A percentile compares a stretch with the other conserved stretches of the same genome.
Evolutionary conservation across 257 asterid genomes (phyloP).

Genomic region (Solanum lignicaule): DNA sequence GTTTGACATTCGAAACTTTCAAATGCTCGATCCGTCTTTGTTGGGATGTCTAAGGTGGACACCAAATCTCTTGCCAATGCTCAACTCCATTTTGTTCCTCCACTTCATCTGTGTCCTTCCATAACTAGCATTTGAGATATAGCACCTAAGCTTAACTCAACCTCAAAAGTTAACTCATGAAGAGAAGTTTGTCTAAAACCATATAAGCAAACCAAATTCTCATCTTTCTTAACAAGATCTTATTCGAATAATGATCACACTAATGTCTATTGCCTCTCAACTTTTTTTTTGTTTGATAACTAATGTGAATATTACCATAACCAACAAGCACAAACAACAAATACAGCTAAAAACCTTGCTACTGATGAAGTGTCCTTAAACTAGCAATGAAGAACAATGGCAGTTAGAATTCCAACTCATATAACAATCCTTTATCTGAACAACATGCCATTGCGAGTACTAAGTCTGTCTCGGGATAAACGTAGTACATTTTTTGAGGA

Average conservation of each 20-base stretch:
- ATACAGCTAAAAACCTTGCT: neutral
- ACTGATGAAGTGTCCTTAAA: neutral
- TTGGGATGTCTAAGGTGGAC: neutral
- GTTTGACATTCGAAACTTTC: too few relatives aligned
- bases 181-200: accelerated
- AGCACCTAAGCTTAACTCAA: accelerated
- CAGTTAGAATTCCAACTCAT: too few relatives aligned
- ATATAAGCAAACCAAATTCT: too few relatives aligned
- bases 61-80: neutral
- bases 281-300: neutral
- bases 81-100: too few relatives aligned
- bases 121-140: too few relatives aligned
- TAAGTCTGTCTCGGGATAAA: too few relatives aligned
- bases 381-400: neutral
- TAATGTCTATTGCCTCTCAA: neutral
- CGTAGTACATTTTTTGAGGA: too few relatives aligned
- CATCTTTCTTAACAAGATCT: too few relatives aligned
- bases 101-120: neutral
- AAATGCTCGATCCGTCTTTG: neutral
- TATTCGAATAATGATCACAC: neutral
- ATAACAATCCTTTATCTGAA: too few relatives aligned
- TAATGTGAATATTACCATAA: too few relatives aligned
- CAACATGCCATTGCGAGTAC: too few relatives aligned
- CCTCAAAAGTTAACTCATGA: neutral
- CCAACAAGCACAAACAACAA: neutral